Conservation (phyloP, 2,329 filamentous ascomycete species). For the Aspergillus pseudoglaucus region DNA sequence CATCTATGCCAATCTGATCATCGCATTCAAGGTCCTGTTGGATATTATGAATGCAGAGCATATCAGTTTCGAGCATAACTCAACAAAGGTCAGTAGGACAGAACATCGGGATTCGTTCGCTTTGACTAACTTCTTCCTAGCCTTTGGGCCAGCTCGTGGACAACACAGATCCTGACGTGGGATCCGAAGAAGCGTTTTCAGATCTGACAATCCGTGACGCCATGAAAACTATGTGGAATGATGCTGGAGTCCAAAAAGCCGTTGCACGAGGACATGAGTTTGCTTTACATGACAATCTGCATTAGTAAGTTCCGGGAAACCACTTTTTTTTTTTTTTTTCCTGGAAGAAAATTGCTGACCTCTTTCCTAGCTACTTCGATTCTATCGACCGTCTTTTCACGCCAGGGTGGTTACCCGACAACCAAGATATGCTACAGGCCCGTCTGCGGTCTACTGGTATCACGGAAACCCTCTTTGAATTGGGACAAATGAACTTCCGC, state of each 20-base stretch:
- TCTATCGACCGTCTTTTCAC: slow-evolving; percentile 70
- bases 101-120: not conserved
- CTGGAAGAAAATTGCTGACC: slow-evolving; percentile 6
- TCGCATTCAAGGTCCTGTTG: slow-evolving; percentile 83
- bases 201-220: slow-evolving; percentile 56
- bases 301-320: slow-evolving; percentile 61
- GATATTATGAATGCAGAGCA: slow-evolving; percentile 84
- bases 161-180: slow-evolving; percentile 69
- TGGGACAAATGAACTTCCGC: slow-evolving; percentile 85
- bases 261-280: slow-evolving; percentile 94
- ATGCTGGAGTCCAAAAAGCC: slow-evolving; percentile 76
- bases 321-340: slow-evolving; percentile 9
- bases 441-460: slow-evolving; percentile 90
- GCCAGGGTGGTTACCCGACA: slow-evolving; percentile 75
- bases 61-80: slow-evolving; percentile 69
- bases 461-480: slow-evolving; percentile 88
- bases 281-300: slow-evolving; percentile 88
- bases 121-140: slow-evolving; percentile 40
- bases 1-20: slow-evolving; percentile 89
- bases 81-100: slow-evolving; percentile 62
- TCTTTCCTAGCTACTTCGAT: slow-evolving; percentile 64
- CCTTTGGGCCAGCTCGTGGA: slow-evolving; percentile 71
- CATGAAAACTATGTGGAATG: slow-evolving; percentile 77
- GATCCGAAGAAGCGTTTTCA: slow-evolving; percentile 73
- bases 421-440: slow-evolving; percentile 90